Evolutionary conservation across 257 asterid genomes (phyloP), one percentile per base, ranked within the genome.

Genomic region (Solanum medicagineum): DNA sequence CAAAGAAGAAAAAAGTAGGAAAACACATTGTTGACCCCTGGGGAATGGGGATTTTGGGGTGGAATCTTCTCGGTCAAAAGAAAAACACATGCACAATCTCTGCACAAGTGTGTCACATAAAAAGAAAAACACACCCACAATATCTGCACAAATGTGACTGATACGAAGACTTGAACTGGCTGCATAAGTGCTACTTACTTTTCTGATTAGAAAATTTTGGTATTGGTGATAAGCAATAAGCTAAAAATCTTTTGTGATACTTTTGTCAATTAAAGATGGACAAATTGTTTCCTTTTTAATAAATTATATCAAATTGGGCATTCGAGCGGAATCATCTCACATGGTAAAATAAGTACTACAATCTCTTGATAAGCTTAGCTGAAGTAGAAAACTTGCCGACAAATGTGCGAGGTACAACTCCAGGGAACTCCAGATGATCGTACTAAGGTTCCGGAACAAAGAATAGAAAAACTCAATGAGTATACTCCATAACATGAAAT

Each of bases 341-440:
- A 77, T 75, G 82, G 63, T 77, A 77, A 24, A 77, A 8, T 1
- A 77, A 26, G 47, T 24, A 49, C 45, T 53, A 77, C 8, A 26
- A 24, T 51, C 9, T 74, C 62, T 47, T 24, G 63, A 51, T 24
- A 51, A 77, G 47, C 24, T 77, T 8, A 66, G 32, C 79, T 51
- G 65, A 44, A 81, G 83, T 54, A 29, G 53, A 85, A 74, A 84
- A 84, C 89, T 88, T 87, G 93, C 98, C 99, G 13, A 93, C 90
- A 88, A 96, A 95, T 62, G 99, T 95, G 62, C 99, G 99, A 85
- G 99, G 97, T 86, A 96, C 98, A 69, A 95, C 98, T 88, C 99
- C 99, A 15, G 98, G 94, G 87, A 95, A 96, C 56, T 96, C 98
- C 92, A 95, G 91, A 91, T 96, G 99, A 92, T 96, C 99, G 85